Evolutionary conservation across 306 rosid species (phyloP).

Genomic region (Benincasa hispida): DNA sequence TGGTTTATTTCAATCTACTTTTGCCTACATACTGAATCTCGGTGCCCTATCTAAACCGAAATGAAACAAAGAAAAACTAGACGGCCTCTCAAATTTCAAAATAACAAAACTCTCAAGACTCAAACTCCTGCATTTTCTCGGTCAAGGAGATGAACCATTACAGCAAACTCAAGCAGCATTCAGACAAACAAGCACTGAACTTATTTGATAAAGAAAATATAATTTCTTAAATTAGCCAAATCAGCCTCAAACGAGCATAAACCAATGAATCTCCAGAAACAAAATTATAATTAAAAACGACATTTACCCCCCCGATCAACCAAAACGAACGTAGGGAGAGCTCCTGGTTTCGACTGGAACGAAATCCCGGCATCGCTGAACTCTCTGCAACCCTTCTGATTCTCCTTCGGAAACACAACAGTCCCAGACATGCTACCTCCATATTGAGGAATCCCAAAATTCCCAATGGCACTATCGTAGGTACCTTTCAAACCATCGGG

Average conservation of each 20-base stretch:
- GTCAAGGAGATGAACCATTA: background rate
- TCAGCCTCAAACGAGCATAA: background rate
- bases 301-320: conserved; percentile 90
- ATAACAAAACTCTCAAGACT: background rate
- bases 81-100: background rate
- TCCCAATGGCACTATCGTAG: conserved; percentile 87
- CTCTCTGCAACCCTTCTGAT: conserved; percentile 74
- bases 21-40: background rate
- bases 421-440: conserved; percentile 97
- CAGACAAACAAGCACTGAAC: background rate
- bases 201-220: background rate
- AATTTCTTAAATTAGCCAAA: background rate
- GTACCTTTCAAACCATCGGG: conserved; percentile 74
- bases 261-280: conserved; percentile 8
- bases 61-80: background rate
- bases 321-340: conserved; percentile 81
- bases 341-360: conserved; percentile 61
- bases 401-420: conserved; percentile 72
- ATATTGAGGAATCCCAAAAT: conserved; percentile 96
- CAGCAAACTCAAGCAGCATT: background rate
- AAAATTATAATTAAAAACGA: background rate
- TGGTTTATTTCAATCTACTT: background rate
- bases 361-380: conserved; percentile 62
- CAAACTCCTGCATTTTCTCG: background rate
- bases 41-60: background rate